These are phyloP conservation scores for Aquilaria agallochum DNA, from an alignment of 441 rosid genomes.

Conservation along the genomic window DNA sequence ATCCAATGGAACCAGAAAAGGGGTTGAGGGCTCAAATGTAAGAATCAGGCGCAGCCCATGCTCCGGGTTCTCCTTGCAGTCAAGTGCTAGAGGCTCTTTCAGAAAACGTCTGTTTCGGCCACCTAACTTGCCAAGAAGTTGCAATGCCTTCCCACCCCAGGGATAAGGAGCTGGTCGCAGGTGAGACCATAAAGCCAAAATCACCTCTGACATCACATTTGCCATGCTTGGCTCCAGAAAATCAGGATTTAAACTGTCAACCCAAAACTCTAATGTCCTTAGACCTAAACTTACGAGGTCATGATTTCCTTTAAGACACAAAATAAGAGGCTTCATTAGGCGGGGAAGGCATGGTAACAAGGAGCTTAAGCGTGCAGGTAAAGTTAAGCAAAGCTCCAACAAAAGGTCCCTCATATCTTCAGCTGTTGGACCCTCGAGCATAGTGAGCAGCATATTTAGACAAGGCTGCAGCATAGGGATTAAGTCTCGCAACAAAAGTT, in stretches of 20 bases:
- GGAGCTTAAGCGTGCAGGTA: slow-evolving; percentile 99
- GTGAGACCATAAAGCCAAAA: slow-evolving; percentile 96
- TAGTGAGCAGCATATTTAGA: slow-evolving; percentile 81
- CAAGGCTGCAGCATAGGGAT: slow-evolving; percentile 90
- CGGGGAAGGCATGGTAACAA: slow-evolving; percentile 92
- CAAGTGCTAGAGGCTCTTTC: slow-evolving; percentile 95
- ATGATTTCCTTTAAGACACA: slow-evolving; percentile 87
- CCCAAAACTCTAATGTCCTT: slow-evolving; percentile 99
- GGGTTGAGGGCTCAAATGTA: slow-evolving; percentile 94
- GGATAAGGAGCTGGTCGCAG: slow-evolving; percentile 91
- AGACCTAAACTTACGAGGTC: slow-evolving; percentile 89
- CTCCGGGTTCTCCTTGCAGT: slow-evolving; percentile 99
- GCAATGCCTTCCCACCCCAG: slow-evolving; percentile 94
- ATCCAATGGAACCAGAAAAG: slow-evolving; percentile 95
- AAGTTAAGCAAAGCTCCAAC: slow-evolving; percentile 86
- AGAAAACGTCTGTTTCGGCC: slow-evolving; percentile 96
- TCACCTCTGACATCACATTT: slow-evolving; percentile 94
- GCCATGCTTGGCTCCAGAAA: slow-evolving; percentile 99
- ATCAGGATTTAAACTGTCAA: slow-evolving; percentile 97
- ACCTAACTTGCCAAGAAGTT: slow-evolving; percentile 97
- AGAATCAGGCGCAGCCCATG: slow-evolving; percentile 98
- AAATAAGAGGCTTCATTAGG: slow-evolving; percentile 93
- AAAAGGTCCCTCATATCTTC: slow-evolving; percentile 91
- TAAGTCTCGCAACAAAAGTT: slow-evolving; percentile 83
- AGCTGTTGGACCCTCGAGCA: slow-evolving; percentile 97